Base-by-base conservation (phyloP, 2,329 filamentous ascomycete species). In the Diplodia sapinea region DNA sequence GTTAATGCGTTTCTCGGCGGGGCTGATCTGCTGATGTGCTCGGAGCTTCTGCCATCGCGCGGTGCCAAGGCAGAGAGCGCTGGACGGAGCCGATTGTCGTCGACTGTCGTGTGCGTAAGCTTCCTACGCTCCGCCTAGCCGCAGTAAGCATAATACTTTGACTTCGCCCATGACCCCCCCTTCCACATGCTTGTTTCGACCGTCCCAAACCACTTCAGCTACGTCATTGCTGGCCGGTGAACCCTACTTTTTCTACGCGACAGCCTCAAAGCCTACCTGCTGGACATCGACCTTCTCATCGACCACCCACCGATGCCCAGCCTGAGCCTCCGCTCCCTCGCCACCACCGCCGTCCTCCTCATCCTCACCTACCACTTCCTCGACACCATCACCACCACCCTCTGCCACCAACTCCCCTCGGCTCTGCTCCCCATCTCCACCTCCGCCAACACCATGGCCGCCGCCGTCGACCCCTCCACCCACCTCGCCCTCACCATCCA, bases 281-380 rank as follows among this genome's bases (percentile, higher is more conserved):
- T 15, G 71, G 15, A 75, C 75, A 5, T 70, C 69, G 12, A 70
- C 68, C 26, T 76, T 75, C 2, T 74, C 74, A 11, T 73, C 74
- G 26, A 36, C 52, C n/a, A 23, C 12, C 26, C 57, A 17, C 52
- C 43, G 11, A 62, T 49, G 17, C 26, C 29, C 59, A 62, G 7
- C 43, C 47, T 26, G 9, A 20, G 40, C n/a, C 12, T 50, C 5
- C 43, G 59, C 17, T 23, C 43, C 26, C 9, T 51, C 59, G 20
- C 31, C 59, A 50, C 8, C 59, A 9, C 59, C 59, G 59, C 43
- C 26, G 11, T 62, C 43, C 17, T 62, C 31, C 12, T 62, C 47
- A 17, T 62, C 0, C 65, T 81, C 17, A 71, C 74, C n/a, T 74
- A 80, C 33, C 79, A 76, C 0, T 71, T 81, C 55, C 74, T 75